Evolutionary conservation across 257 asterid genomes (phyloP), one percentile per base, ranked within the genome.

Genomic region (Asclepias syriaca): DNA sequence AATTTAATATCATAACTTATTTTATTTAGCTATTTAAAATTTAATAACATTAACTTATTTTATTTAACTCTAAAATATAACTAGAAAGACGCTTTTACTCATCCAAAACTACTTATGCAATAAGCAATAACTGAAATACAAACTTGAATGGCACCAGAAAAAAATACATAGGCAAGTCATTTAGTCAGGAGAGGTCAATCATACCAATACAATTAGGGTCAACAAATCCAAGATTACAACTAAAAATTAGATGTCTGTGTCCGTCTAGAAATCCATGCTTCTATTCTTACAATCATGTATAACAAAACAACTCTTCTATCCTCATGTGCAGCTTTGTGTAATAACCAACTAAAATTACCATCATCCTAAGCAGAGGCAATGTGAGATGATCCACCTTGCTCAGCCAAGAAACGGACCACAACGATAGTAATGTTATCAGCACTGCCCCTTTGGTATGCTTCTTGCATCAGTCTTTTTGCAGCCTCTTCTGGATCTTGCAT

Each of bases 391-490:
- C 79, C 91, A 39, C 72, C 96, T 55, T 75, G 76, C 54, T 69
- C 73, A 54, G 77, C 75, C 71, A 89, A 85, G 76, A 93, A 93
- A 16, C 94, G 95, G 59, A 93, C 98, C 1, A 90, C 88, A 15
- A 93, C 93, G 10, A 85, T 75, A 37, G 98, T 93, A 77, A 88
- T 93, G 56, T 93, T 93, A 78, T 93, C 98, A 5, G 93, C 95
- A 48, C 96, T 93, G 75, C 97, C 98, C 71, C 98, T 84, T 79
- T 89, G 97, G 61, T 81, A 75, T 19, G 98, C 98, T 80, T 93
- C 98, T 66, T 90, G 97, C 95, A 89, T 76, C 71, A 93, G 83
- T 81, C 96, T 83, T 68, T 90, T 93, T 3, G 98, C 97, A 3
- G 93, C 96, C 65, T 90, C 97, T 84, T 90, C 96, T 4, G 98